Conservation (phyloP, 371 early-diverging fungal species). For the Mucor ambiguus region DNA sequence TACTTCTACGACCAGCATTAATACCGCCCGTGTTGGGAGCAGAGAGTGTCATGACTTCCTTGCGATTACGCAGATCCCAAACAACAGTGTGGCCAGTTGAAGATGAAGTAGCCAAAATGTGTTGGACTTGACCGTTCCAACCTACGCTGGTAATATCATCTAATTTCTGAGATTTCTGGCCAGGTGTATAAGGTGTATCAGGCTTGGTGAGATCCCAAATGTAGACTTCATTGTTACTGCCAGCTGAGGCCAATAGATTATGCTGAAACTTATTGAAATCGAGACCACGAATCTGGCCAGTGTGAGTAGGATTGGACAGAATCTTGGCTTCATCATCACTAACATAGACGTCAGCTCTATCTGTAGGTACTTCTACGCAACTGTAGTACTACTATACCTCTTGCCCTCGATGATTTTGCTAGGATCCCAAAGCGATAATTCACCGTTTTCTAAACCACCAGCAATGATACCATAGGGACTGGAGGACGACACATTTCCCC, state of each 20-base stretch:
- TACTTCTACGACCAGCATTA: conserved; percentile 28
- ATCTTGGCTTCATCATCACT: conserved; percentile 58
- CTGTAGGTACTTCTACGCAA: background rate
- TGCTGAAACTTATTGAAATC: conserved; percentile 88
- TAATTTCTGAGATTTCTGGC: conserved; percentile 77
- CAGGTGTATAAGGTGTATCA: conserved; percentile 86
- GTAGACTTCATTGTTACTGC: conserved; percentile 86
- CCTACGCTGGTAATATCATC: conserved; percentile 87
- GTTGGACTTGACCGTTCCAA: conserved; percentile 94
- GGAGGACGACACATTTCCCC: conserved; percentile 66
- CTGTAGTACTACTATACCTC: conserved; percentile 36
- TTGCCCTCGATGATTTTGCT: conserved; percentile 66
- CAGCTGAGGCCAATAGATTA: conserved; percentile 90
- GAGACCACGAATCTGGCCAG: conserved; percentile 89
- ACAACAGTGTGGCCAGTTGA: conserved; percentile 92
- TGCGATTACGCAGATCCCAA: conserved; percentile 92
- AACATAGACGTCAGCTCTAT: background rate
- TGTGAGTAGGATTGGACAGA: conserved; percentile 73
- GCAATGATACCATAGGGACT: conserved; percentile 84
- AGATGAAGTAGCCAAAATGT: conserved; percentile 91
- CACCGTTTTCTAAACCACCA: conserved; percentile 95
- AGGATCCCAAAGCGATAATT: conserved; percentile 89
- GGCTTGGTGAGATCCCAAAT: conserved; percentile 94
- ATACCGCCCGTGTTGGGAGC: conserved; percentile 41
- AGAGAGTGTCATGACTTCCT: conserved; percentile 83